Conservation (phyloP, 164 flowering plant species). For the Chimonanthus praecox region DNA sequence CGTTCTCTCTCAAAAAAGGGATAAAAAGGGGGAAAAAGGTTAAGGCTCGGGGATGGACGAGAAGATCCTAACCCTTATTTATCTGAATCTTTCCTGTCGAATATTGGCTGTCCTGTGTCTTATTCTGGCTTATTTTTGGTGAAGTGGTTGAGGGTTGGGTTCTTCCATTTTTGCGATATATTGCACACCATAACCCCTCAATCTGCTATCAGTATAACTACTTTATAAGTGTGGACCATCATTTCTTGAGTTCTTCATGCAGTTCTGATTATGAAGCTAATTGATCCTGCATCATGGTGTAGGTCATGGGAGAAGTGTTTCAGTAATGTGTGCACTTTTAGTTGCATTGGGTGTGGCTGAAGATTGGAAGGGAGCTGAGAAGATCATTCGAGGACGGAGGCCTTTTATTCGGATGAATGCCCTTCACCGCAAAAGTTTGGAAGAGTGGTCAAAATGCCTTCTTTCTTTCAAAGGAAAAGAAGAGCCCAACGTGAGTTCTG, state of each 20-base stretch:
- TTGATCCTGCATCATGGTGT: background rate
- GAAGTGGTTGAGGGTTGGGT: background rate
- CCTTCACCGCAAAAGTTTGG: slow-evolving; percentile 65
- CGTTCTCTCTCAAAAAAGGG: too few relatives aligned
- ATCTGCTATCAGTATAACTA: background rate
- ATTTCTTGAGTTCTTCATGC: too few relatives aligned
- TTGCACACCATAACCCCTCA: too few relatives aligned
- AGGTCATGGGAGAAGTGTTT: slow-evolving; percentile 98
- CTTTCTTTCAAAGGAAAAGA: slow-evolving; percentile 35
- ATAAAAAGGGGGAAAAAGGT: too few relatives aligned
- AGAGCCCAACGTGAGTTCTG: slow-evolving; percentile 20
- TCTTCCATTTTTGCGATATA: background rate
- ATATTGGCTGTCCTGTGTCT: too few relatives aligned
- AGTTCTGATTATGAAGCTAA: background rate
- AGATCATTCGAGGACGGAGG: slow-evolving; percentile 44
- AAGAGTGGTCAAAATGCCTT: slow-evolving; percentile 77
- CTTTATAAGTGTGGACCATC: background rate
- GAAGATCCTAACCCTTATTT: too few relatives aligned
- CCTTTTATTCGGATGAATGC: slow-evolving; percentile 70
- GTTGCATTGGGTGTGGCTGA: slow-evolving; percentile 75
- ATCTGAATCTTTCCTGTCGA: background rate
- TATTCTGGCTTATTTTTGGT: background rate
- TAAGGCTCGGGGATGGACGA: too few relatives aligned
- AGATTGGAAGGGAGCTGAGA: slow-evolving; percentile 84
- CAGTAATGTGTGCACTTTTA: slow-evolving; percentile 73